Percentiles rank a stretch among this genome's conserved stretches.
These are phyloP conservation scores for Myochromella boudieri DNA, from an alignment of 768 basidiomycete species.

Conservation along the genomic window DNA sequence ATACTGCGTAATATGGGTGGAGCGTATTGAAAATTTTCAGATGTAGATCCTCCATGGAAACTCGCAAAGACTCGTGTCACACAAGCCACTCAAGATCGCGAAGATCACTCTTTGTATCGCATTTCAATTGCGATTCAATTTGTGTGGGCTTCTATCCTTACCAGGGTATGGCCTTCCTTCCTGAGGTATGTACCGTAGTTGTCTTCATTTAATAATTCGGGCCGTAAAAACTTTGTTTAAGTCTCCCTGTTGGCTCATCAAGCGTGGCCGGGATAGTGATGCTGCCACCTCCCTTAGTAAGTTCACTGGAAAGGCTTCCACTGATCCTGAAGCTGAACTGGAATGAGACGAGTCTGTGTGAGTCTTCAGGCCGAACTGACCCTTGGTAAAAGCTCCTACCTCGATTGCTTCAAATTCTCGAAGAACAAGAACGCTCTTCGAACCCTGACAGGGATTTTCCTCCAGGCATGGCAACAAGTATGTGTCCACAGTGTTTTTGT, in stretches of 20 bases:
- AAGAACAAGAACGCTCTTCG: slow-evolving; percentile 65
- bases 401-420: slow-evolving; percentile 55
- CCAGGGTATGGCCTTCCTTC: slow-evolving; percentile 70
- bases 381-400: slow-evolving; percentile 60
- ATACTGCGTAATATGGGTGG: too few relatives aligned
- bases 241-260: slow-evolving; percentile 80
- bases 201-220: neutral
- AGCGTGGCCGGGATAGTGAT: slow-evolving; percentile 56
- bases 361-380: slow-evolving; percentile 64
- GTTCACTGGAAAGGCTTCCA: slow-evolving; percentile 54
- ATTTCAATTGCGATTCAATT: slow-evolving; percentile 79
- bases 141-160: slow-evolving; percentile 75
- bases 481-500: too few relatives aligned
- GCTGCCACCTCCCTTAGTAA: slow-evolving; percentile 61
- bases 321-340: slow-evolving; percentile 51
- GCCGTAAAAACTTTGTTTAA: slow-evolving; percentile 7
- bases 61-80: too few relatives aligned
- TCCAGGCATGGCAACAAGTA: slow-evolving; percentile 50
- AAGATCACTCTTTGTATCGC: slow-evolving; percentile 53
- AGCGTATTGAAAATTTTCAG: too few relatives aligned
- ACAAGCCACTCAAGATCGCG: slow-evolving; percentile 57
- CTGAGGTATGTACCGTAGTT: slow-evolving; percentile 47
- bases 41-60: too few relatives aligned
- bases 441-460: slow-evolving; percentile 77
- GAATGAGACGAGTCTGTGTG: slow-evolving; percentile 48